Conservation (phyloP, 169 alveolate species). For the Cryptosporidium bovis region DNA sequence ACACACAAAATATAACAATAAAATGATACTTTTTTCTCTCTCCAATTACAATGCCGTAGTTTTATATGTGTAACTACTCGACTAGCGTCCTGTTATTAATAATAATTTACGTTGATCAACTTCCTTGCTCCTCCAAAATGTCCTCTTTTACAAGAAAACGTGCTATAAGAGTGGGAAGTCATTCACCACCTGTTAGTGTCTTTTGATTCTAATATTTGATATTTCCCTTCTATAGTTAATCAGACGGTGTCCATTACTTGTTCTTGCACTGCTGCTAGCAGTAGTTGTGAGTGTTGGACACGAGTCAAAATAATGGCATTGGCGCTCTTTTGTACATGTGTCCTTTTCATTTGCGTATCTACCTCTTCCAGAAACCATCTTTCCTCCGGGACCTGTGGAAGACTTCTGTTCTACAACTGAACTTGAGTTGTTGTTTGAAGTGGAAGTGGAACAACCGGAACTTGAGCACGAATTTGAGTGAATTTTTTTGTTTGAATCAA, state of each 20-base stretch:
- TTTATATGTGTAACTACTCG: too few relatives aligned
- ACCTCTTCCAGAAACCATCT: neutral
- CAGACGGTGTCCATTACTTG: slow-evolving; percentile 54
- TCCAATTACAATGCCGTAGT: too few relatives aligned
- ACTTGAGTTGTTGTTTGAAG: neutral
- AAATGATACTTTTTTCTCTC: too few relatives aligned
- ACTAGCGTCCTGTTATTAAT: too few relatives aligned
- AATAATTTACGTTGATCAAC: too few relatives aligned
- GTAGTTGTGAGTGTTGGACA: slow-evolving; percentile 68
- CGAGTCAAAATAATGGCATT: slow-evolving; percentile 33
- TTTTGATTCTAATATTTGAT: slow-evolving; percentile 23
- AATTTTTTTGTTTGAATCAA: neutral
- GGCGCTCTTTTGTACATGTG: too few relatives aligned
- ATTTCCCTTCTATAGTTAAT: slow-evolving; percentile 44
- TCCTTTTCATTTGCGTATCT: neutral
- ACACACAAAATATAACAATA: too few relatives aligned
- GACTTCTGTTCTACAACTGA: neutral
- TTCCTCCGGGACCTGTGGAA: neutral
- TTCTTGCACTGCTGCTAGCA: slow-evolving; percentile 72
- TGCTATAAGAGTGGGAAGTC: too few relatives aligned
- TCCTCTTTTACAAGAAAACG: too few relatives aligned
- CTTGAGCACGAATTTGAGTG: neutral
- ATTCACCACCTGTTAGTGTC: neutral
- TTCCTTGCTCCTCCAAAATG: too few relatives aligned
- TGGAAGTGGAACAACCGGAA: too few relatives aligned